Base-by-base conservation (phyloP, 169 alveolate genomes). In the Eimeria necatrix region DNA sequence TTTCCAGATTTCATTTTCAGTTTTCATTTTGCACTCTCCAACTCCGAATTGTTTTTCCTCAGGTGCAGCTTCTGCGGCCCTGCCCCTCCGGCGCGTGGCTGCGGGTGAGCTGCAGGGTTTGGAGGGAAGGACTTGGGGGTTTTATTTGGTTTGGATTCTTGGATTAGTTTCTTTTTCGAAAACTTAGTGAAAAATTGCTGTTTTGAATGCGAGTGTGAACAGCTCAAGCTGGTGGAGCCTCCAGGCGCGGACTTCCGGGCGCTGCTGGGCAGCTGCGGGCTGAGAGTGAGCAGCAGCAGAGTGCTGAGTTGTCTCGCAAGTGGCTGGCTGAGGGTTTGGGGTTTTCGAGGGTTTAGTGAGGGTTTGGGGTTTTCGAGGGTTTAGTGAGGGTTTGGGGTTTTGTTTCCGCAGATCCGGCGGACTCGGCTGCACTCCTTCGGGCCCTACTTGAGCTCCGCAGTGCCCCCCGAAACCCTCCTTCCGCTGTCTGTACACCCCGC, bases 41-140 rank as follows among this genome's bases (percentile, higher is more conserved):
- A 32, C 41, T 32, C 2, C 41, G 41, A 0, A 2, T 32, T 32
- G 41, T 8, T 22, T 26, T 22, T 1, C 61, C 20, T 7, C 70
- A 80, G 89, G 89, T 80, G 18, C 89, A 80, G 49, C 2, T 80
- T 3, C 89, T 80, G 64, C 46, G 89, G 71, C 89, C 89, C 18
- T 80, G 89, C 49, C 89, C 89, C 4, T 80, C 89, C 14, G 89
- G 89, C 51, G 89, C 71, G 49, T 80, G 89, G 89, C 71, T 80
- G 64, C 64, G 89, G 89, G 89, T 80, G 24, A 80, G 89, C 32
- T 4, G 18, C 18, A 7, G 32, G 80, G 10, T 70, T 70, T 7
- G 12, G 48, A 18, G 6, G 80, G 22, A 70, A 10, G 0, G 20
- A 0, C 20, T 56, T 14, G 20, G 68, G 68, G 68, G 68, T 56